Evolutionary conservation across 441 rosid genomes (phyloP), one percentile per base, ranked within the genome.

Genomic region (Cnidoscolus chayamansa): DNA sequence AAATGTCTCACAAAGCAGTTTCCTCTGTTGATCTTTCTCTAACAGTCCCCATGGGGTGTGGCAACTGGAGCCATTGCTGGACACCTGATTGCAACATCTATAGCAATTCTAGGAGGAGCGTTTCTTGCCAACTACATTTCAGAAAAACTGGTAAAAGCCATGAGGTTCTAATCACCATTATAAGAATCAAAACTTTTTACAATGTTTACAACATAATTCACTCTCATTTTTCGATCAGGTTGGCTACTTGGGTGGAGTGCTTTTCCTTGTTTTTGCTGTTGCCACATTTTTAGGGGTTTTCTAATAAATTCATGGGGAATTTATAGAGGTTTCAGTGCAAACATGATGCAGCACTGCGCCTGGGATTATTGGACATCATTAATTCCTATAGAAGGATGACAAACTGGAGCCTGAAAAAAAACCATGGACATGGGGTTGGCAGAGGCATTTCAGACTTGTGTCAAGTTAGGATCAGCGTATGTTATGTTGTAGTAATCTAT

Each of bases 61-160:
- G 98, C 99, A 6, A 79, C 90, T 15, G 99, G 99, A 77, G 99
- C 99, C 76, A 92, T 95, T 74, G 97, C 83, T 4, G 99, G 99
- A 77, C 99, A 95, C 83, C 81, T 95, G 67, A 71, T 87, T 2
- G 99, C 99, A 4, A 95, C 98, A 77, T 75, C 86, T 30, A 81
- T 92, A 54, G 99, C 99, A 7, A 79, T 92, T 74, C 70, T 95
- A 15, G 99, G 99, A 0, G 99, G 98, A 74, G 97, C 98, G 17
- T 83, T 95, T 77, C 93, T 95, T 60, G 97, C 98, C 74, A 88
- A 87, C 82, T 88, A 90, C 83, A 90, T 94, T 73, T 94, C 99
- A 16, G 97, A 94, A 81, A 94, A 94, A 82, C 75, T 89, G 87
- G 99, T 92, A 85, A 50, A 77, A 74, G 31, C 49, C 48, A 16